Conservation (phyloP, 2,329 filamentous ascomycete genomes). For the Trichoderma polysporum region DNA sequence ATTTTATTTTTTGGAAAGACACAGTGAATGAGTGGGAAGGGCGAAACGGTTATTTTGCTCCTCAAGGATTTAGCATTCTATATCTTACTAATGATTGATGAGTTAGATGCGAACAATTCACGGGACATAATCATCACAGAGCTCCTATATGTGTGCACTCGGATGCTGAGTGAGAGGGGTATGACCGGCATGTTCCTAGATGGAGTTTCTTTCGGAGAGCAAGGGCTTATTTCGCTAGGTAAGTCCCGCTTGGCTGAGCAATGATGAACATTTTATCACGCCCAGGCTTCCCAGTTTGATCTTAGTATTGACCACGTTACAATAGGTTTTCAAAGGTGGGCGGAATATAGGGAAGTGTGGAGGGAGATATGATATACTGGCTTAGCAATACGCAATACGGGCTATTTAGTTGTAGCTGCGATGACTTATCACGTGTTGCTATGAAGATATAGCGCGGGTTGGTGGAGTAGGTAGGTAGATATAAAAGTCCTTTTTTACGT, state of each 20-base stretch:
- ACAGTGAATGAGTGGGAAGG: too few relatives aligned
- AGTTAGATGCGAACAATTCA: slow-evolving; percentile 41
- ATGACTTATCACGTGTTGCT: background rate
- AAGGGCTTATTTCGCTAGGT: slow-evolving; percentile 54
- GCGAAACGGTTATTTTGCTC: too few relatives aligned
- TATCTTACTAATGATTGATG: background rate
- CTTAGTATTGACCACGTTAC: background rate
- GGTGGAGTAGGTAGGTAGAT: background rate
- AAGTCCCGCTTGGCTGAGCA: slow-evolving; percentile 28
- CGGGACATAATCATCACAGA: slow-evolving; percentile 53
- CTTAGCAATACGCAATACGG: background rate
- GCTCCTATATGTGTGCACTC: slow-evolving; percentile 53
- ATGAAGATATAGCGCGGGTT: background rate
- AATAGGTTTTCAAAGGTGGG: slow-evolving; percentile 59
- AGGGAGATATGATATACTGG: slow-evolving; percentile 35
- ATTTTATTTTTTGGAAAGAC: too few relatives aligned
- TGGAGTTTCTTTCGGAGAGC: slow-evolving; percentile 50
- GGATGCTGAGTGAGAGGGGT: slow-evolving; percentile 46
- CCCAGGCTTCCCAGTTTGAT: background rate
- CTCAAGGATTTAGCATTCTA: background rate
- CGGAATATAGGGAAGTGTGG: slow-evolving; percentile 57
- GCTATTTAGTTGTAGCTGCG: background rate
- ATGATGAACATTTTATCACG: background rate
- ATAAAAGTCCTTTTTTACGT: background rate
- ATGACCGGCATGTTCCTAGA: slow-evolving; percentile 58